Evolutionary conservation across 2,329 filamentous ascomycete genomes (phyloP).

Genomic region (Cylindrodendrum hubeiense): DNA sequence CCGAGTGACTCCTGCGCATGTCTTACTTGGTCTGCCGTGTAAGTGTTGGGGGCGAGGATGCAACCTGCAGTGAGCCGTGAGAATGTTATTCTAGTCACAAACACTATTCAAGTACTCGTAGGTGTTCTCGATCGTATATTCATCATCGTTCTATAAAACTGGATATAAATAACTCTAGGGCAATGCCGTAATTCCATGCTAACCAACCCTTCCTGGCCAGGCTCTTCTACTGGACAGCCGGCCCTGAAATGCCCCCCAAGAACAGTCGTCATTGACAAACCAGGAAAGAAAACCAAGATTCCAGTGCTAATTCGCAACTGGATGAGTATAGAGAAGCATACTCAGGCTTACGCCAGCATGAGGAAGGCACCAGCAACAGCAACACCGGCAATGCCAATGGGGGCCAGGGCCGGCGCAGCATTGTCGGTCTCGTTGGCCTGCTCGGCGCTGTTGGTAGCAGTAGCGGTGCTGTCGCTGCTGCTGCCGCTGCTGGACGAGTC

Average conservation of each 20-base stretch:
- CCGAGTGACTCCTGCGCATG: no score
- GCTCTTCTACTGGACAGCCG: not conserved
- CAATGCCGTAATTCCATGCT: not conserved
- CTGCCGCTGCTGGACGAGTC: not conserved
- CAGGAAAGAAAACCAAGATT: not conserved
- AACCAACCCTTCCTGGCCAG: not conserved
- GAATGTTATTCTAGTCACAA: no score
- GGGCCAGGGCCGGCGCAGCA: slow-evolving; percentile 32
- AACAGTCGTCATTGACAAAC: not conserved
- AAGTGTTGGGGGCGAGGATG: no score
- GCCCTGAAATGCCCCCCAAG: not conserved
- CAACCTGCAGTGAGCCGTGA: no score
- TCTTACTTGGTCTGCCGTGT: no score
- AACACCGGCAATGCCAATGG: slow-evolving; percentile 29
- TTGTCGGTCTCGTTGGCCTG: slow-evolving; percentile 31
- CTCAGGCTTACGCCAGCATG: slow-evolving; percentile 32
- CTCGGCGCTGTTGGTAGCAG: slow-evolving; percentile 25
- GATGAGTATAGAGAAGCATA: not conserved
- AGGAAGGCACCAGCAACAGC: slow-evolving; percentile 35
- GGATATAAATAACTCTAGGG: not conserved
- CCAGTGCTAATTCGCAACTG: not conserved
- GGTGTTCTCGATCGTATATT: not conserved
- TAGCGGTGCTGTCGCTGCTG: not conserved
- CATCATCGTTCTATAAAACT: not conserved
- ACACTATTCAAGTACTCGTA: no score